These are phyloP conservation scores for Stylosanthes scabra DNA, from an alignment of 331 rosid genomes.

Conservation along the genomic window DNA sequence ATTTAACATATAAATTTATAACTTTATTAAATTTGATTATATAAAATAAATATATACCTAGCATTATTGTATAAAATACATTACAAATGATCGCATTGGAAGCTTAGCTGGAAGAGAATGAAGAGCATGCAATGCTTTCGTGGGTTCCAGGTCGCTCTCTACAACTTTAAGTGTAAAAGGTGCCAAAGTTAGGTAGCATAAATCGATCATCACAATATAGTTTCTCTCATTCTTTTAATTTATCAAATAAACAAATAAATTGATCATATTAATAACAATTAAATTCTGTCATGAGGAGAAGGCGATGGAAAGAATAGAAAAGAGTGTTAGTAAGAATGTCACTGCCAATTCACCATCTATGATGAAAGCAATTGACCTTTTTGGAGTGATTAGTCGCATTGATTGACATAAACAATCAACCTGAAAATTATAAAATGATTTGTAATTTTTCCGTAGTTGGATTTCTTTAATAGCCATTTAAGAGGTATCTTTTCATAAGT, in stretches of 20 bases:
- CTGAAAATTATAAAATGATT: not conserved
- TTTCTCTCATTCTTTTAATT: no score
- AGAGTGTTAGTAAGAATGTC: conserved; percentile 24
- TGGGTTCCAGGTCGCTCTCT: conserved; percentile 37
- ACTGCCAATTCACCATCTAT: conserved; percentile 35
- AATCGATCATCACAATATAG: conserved; percentile 22
- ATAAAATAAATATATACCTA: no score
- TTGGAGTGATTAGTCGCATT: conserved; percentile 31
- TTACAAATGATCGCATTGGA: no score
- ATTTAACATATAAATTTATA: no score
- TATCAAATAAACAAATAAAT: no score
- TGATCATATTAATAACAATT: not conserved
- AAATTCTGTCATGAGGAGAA: not conserved
- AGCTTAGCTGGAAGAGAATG: no score
- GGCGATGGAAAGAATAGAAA: not conserved
- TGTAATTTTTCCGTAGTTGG: not conserved
- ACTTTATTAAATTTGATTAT: no score
- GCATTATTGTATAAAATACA: no score
- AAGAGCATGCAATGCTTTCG: conserved; percentile 32
- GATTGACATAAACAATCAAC: conserved; percentile 40
- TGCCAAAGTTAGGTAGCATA: conserved; percentile 42
- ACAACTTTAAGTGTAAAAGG: conserved; percentile 39
- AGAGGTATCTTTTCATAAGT: not conserved
- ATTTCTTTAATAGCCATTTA: not conserved
- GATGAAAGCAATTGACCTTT: conserved; percentile 40